These are phyloP conservation scores for Dothistroma pini DNA, from an alignment of 2,329 filamentous ascomycete genomes.

Conservation along the genomic window DNA sequence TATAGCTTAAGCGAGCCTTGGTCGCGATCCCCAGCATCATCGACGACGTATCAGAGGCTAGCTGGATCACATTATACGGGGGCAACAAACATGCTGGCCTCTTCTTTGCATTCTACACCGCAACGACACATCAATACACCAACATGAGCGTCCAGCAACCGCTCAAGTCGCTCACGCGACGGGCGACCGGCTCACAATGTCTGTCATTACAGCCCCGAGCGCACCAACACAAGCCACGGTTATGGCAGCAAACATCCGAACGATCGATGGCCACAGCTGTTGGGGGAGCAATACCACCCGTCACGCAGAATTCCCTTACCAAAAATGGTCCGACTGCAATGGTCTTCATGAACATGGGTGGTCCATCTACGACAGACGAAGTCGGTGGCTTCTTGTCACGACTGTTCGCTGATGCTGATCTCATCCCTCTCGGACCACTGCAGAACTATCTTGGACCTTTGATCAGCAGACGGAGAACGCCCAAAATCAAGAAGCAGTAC, in stretches of 20 bases:
- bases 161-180: slow-evolving; percentile 29
- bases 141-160: slow-evolving; percentile 30
- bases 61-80: slow-evolving; percentile 5
- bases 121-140: not conserved
- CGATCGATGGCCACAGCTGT: slow-evolving; percentile 55
- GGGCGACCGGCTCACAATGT: slow-evolving; percentile 28
- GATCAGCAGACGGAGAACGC: slow-evolving; percentile 80
- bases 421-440: slow-evolving; percentile 90
- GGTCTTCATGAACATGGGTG: slow-evolving; percentile 99
- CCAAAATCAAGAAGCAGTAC: slow-evolving; percentile 97
- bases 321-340: slow-evolving; percentile 87
- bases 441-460: slow-evolving; percentile 88
- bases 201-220: slow-evolving; percentile 20
- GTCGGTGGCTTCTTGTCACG: slow-evolving; percentile 86
- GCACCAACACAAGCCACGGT: slow-evolving; percentile 21
- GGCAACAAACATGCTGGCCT: not conserved
- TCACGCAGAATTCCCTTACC: slow-evolving; percentile 70
- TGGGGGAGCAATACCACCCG: slow-evolving; percentile 54
- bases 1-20: not conserved
- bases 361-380: slow-evolving; percentile 81
- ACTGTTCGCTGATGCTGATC: slow-evolving; percentile 88
- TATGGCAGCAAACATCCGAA: slow-evolving; percentile 25
- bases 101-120: not conserved
- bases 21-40: not conserved
- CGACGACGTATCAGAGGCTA: not conserved